phyloP scores from a whole-genome alignment of 176 grass and related monocot genomes.

The Oryza meyeriana region DNA sequence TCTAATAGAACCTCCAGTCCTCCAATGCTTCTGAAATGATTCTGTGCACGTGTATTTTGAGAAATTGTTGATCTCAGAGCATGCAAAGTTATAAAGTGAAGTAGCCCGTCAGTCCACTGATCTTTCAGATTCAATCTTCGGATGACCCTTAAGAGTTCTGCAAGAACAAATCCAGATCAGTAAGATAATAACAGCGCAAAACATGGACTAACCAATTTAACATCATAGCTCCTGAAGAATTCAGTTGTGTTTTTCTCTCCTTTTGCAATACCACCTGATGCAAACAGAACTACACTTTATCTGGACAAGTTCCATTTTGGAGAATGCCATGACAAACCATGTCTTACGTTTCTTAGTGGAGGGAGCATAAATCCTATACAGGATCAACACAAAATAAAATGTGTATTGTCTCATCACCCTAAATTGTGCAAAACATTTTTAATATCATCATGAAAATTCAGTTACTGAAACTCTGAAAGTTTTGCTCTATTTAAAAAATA shows the following conservation, averaged over 20 bases:
- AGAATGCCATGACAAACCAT: neutral
- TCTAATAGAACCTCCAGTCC: conserved; percentile 98
- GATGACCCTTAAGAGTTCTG: conserved; percentile 94
- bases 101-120: conserved; percentile 82
- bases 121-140: conserved; percentile 94
- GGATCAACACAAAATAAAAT: neutral
- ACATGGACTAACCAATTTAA: neutral
- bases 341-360: neutral
- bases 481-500: neutral
- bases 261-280: conserved; percentile 15
- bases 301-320: neutral
- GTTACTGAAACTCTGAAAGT: neutral
- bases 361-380: neutral
- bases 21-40: conserved; percentile 99
- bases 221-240: conserved; percentile 5
- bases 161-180: conserved; percentile 37
- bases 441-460: neutral
- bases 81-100: conserved; percentile 81
- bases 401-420: neutral
- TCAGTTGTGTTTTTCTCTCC: neutral
- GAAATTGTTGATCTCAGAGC: conserved; percentile 77
- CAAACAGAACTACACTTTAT: conserved; percentile 4
- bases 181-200: conserved; percentile 30
- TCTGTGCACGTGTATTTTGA: conserved; percentile 88
- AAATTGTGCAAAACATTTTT: neutral